Conservation (phyloP, 768 basidiomycete species). For the Hericium rajendrae region DNA sequence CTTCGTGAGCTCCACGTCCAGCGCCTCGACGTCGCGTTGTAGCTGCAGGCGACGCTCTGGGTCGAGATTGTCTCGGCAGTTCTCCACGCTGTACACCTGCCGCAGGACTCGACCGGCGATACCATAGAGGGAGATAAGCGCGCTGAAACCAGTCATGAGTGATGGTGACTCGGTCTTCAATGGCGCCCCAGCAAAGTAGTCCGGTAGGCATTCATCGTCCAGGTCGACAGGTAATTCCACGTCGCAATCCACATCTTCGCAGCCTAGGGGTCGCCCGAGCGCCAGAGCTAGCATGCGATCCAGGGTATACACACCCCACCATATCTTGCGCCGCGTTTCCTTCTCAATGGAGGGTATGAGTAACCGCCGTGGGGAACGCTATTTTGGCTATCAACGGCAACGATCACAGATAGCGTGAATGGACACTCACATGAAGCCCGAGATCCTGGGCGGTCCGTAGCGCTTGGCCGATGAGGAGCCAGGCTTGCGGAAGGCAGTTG, state of each 20-base stretch:
- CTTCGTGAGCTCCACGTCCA: slow-evolving; percentile 67
- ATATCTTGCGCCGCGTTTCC: slow-evolving; percentile 82
- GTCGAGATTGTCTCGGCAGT: slow-evolving; percentile 54
- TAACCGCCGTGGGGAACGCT: slow-evolving; percentile 80
- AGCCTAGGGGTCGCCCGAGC: slow-evolving; percentile 78
- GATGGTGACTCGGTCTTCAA: slow-evolving; percentile 48
- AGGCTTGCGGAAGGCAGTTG: slow-evolving; percentile 90
- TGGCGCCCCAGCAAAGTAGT: slow-evolving; percentile 60
- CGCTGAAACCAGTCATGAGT: slow-evolving; percentile 75
- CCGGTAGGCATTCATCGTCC: slow-evolving; percentile 69
- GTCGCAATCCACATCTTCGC: slow-evolving; percentile 87
- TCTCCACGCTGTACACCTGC: slow-evolving; percentile 75
- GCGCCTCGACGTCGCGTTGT: slow-evolving; percentile 66
- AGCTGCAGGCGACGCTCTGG: slow-evolving; percentile 66
- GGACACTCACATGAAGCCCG: slow-evolving; percentile 71
- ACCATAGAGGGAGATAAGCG: slow-evolving; percentile 69
- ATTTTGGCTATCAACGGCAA: background rate
- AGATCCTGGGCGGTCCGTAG: slow-evolving; percentile 85
- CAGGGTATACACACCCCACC: slow-evolving; percentile 90
- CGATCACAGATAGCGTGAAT: slow-evolving; percentile 13
- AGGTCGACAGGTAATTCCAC: slow-evolving; percentile 76
- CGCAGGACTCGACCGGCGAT: slow-evolving; percentile 77
- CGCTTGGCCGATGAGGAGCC: slow-evolving; percentile 87
- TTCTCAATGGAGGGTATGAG: slow-evolving; percentile 67
- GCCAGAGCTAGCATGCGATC: slow-evolving; percentile 90